Percentiles rank a stretch among this genome's conserved stretches.
Evolutionary conservation across 164 flowering plant species (phyloP).

Genomic region (Malania oleifera): DNA sequence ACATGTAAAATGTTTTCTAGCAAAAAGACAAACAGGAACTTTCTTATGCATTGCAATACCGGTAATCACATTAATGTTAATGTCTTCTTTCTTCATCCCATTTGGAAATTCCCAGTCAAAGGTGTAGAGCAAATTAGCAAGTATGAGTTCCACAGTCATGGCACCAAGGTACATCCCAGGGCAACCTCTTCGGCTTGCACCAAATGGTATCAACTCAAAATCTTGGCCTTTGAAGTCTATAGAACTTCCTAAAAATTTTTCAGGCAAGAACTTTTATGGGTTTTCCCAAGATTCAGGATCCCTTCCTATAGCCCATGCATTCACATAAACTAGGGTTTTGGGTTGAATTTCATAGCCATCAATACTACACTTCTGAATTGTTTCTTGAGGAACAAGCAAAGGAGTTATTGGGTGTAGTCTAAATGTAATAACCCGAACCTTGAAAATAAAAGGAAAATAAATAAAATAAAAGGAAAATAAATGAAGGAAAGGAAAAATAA

Average conservation of each 20-base stretch:
- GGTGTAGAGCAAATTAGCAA: conserved; percentile 10
- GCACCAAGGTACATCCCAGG: conserved; percentile 16
- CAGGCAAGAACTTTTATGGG: conserved; percentile 28
- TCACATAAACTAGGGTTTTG: conserved; percentile 27
- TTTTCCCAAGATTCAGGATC: conserved; percentile 34
- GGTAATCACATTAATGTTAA: conserved; percentile 5
- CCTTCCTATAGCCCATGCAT: conserved; percentile 32
- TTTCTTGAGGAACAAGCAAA: conserved; percentile 24
- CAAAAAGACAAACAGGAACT: no score
- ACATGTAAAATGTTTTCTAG: no score
- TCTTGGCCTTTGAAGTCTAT: conserved; percentile 14
- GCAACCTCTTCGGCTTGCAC: conserved; percentile 15
- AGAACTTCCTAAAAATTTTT: conserved; percentile 22
- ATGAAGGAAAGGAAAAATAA: no score
- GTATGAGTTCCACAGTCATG: conserved; percentile 7
- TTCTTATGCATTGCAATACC: conserved; percentile 22
- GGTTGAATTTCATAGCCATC: conserved; percentile 28
- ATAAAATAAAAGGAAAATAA: no score
- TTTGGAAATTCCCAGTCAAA: conserved; percentile 17
- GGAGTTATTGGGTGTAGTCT: conserved; percentile 29
- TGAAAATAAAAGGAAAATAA: no score
- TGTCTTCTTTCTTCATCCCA: conserved; percentile 11
- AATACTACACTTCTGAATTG: conserved; percentile 16
- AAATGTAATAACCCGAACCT: no score
- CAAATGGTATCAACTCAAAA: conserved; percentile 22